Conservation (phyloP, 352 stramenopile genomes). For the Phytophthora uliginosa region DNA sequence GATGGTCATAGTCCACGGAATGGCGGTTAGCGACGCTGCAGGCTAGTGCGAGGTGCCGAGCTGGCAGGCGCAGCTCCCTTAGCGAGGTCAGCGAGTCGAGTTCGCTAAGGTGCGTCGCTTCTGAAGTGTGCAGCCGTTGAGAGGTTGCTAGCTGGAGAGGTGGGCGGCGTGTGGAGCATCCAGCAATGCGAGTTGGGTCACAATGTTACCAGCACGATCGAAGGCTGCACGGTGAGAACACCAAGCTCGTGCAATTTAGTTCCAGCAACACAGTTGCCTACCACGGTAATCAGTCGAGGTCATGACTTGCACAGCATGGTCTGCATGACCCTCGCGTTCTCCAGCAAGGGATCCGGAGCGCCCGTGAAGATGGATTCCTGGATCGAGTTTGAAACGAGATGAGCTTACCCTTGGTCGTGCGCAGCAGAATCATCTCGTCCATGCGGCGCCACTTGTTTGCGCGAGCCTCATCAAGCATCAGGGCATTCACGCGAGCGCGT, state of each 20-base stretch:
- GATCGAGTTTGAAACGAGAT: conserved; percentile 73
- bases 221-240: conserved; percentile 71
- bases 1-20: conserved; percentile 64
- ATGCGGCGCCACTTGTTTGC: conserved; percentile 72
- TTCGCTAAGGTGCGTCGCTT: conserved; percentile 33
- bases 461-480: conserved; percentile 65
- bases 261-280: conserved; percentile 51
- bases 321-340: conserved; percentile 65
- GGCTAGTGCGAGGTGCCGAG: conserved; percentile 48
- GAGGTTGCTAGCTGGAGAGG: conserved; percentile 48
- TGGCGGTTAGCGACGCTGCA: conserved; percentile 76
- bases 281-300: conserved; percentile 64
- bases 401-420: conserved; percentile 64
- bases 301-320: conserved; percentile 47
- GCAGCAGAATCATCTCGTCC: conserved; percentile 65
- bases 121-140: conserved; percentile 65
- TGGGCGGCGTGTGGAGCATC: conserved; percentile 48
- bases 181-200: conserved; percentile 63
- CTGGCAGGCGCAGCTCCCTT: conserved; percentile 52
- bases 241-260: conserved; percentile 59
- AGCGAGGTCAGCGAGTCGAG: conserved; percentile 53
- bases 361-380: conserved; percentile 71
- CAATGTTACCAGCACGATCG: conserved; percentile 77
- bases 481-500: conserved; percentile 66
- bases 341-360: conserved; percentile 49